A percentile compares a stretch with the other conserved stretches of the same genome.
phyloP scores from a whole-genome alignment of 306 rosid genomes.

The Rosa rugosa region DNA sequence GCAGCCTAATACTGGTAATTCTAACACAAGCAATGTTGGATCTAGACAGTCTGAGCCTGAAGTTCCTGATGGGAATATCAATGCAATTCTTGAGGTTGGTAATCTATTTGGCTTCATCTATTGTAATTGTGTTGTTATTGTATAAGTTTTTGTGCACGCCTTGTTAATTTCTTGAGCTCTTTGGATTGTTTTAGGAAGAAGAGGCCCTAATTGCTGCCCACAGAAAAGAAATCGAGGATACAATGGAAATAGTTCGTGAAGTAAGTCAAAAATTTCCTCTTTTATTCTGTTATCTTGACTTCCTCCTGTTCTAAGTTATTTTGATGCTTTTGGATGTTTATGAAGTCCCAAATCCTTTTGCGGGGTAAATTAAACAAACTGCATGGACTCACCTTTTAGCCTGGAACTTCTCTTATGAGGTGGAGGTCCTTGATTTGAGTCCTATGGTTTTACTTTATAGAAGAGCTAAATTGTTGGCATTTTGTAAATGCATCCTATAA shows the following conservation, averaged over 20 bases:
- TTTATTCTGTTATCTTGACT: neutral
- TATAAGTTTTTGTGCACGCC: conserved; percentile 15
- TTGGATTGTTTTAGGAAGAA: conserved; percentile 69
- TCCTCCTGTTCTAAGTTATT: neutral
- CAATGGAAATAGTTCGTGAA: conserved; percentile 99
- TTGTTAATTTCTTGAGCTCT: conserved; percentile 27
- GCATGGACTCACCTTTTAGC: neutral
- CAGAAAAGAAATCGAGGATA: conserved; percentile 95
- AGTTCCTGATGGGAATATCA: conserved; percentile 68
- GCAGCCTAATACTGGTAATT: conserved; percentile 48
- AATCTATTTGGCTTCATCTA: conserved; percentile 13
- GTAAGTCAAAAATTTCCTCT: conserved; percentile 44
- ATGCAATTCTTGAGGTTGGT: conserved; percentile 85
- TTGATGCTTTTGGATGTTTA: neutral
- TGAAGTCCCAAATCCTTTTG: neutral
- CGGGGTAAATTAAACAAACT: neutral
- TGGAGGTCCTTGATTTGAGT: conserved; percentile 1
- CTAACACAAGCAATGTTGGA: conserved; percentile 41
- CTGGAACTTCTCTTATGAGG: neutral
- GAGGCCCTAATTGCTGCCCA: conserved; percentile 94
- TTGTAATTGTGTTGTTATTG: neutral
- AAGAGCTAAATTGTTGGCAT: neutral
- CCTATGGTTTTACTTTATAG: neutral
- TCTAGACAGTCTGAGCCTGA: conserved; percentile 61
- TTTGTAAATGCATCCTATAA: neutral